Conservation (phyloP, 306 rosid genomes). For the Herpetospermum pedunculosum region DNA sequence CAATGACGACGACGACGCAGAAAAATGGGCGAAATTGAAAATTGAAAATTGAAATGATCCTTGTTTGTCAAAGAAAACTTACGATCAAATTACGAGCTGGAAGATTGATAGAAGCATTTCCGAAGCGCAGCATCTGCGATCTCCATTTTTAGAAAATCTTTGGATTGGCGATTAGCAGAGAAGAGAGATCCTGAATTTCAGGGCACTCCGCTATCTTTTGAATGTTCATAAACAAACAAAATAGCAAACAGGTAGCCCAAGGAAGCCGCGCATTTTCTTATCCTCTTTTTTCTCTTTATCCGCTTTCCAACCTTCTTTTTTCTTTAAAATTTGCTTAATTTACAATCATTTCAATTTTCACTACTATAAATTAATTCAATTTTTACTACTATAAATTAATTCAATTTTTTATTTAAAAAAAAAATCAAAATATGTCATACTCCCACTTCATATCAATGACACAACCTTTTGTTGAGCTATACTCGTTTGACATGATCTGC, state of each 20-base stretch:
- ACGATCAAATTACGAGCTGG: neutral
- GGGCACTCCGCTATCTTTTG: neutral
- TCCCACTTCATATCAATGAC: no score
- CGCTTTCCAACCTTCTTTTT: no score
- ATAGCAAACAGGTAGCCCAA: constrained; percentile 6
- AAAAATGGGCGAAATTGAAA: neutral
- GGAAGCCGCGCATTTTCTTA: neutral
- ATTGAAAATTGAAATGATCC: neutral
- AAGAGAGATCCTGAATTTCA: constrained; percentile 3
- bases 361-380: no score
- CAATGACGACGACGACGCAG: neutral
- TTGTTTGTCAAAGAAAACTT: neutral
- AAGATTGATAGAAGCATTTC: neutral
- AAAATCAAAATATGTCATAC: no score
- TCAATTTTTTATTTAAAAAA: no score
- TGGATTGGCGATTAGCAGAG: neutral
- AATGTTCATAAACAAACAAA: neutral
- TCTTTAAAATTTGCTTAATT: no score
- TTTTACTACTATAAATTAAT: no score
- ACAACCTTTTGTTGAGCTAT: no score
- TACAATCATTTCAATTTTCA: no score
- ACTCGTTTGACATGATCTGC: no score
- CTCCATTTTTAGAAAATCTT: constrained; percentile 5
- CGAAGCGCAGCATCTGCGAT: neutral
- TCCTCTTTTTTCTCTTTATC: neutral